A percentile compares a stretch with the other conserved stretches of the same genome.
phyloP scores from a whole-genome alignment of 2,329 filamentous ascomycete species.

The Cryphonectria japonica region DNA sequence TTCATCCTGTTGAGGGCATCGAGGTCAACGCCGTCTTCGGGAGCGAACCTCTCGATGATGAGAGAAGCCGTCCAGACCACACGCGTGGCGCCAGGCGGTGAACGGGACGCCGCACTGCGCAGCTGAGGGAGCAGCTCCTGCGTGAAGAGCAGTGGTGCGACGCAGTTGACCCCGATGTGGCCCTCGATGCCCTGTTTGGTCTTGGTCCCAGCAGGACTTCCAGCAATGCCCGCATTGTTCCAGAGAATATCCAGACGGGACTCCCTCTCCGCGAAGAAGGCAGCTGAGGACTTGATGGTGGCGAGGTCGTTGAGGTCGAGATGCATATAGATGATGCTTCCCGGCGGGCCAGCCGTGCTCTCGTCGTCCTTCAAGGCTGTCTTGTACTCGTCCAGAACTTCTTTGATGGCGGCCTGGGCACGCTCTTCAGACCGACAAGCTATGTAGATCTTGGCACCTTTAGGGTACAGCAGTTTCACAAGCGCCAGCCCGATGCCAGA shows the following conservation, averaged over 20 bases:
- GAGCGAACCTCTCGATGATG: constrained; percentile 27
- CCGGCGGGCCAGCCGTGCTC: constrained; percentile 22
- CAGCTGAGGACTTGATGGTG: constrained; percentile 43
- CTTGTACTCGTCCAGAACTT: constrained; percentile 33
- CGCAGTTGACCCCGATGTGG: constrained; percentile 41
- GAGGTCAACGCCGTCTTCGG: constrained; percentile 19
- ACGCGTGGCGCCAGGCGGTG: constrained; percentile 33
- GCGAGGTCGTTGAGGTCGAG: constrained; percentile 48
- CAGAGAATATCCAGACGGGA: constrained; percentile 47
- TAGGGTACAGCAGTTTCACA: constrained; percentile 54
- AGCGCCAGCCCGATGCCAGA: constrained; percentile 54
- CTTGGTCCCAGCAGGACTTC: constrained; percentile 29
- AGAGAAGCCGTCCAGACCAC: constrained; percentile 38
- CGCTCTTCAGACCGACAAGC: constrained; percentile 37
- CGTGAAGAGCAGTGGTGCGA: constrained; percentile 41
- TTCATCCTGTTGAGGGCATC: constrained; percentile 22
- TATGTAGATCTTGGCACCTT: constrained; percentile 41
- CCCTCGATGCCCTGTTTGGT: constrained; percentile 41
- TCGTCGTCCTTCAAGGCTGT: constrained; percentile 11
- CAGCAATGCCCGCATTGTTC: constrained; percentile 44
- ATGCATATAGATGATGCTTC: constrained; percentile 39
- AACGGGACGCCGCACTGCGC: constrained; percentile 33
- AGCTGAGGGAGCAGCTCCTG: constrained; percentile 41
- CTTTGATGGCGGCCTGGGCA: constrained; percentile 39
- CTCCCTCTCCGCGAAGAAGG: constrained; percentile 43